Conservation (phyloP, 768 basidiomycete species). For the Pleurotus cornucopiae region DNA sequence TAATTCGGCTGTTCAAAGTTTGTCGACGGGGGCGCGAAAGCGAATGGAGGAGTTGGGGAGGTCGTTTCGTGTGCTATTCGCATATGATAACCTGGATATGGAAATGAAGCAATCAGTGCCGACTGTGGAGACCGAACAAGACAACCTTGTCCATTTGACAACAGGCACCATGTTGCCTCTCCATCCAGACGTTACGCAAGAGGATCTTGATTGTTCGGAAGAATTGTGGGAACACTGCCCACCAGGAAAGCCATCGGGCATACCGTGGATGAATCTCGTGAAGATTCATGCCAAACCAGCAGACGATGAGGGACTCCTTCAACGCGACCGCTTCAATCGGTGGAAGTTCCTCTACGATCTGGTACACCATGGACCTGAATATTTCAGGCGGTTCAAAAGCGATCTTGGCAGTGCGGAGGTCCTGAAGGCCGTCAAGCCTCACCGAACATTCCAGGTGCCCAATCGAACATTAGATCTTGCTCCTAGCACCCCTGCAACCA, state of each 20-base stretch:
- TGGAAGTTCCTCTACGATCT: slow-evolving; percentile 26
- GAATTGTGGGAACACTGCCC: slow-evolving; percentile 26
- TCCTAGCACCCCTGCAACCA: slow-evolving; percentile 16
- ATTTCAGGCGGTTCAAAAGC: slow-evolving; percentile 17
- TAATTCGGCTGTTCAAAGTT: slow-evolving; percentile 16
- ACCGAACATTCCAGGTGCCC: slow-evolving; percentile 18
- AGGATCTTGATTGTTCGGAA: slow-evolving; percentile 26
- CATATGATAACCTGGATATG: slow-evolving; percentile 42
- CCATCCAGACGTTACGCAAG: slow-evolving; percentile 14
- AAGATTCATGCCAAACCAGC: slow-evolving; percentile 16
- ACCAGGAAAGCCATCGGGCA: slow-evolving; percentile 7
- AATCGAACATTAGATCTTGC: slow-evolving; percentile 16
- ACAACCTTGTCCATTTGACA: slow-evolving; percentile 27
- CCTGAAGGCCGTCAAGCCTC: slow-evolving; percentile 20
- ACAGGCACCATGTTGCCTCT: slow-evolving; percentile 26
- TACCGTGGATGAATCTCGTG: slow-evolving; percentile 11
- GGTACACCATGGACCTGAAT: slow-evolving; percentile 17
- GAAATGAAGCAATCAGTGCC: slow-evolving; percentile 24
- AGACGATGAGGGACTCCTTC: slow-evolving; percentile 13
- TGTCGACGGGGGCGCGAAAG: slow-evolving; percentile 17
- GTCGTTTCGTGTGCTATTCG: slow-evolving; percentile 21
- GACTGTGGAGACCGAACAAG: slow-evolving; percentile 21
- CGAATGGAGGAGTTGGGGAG: slow-evolving; percentile 17
- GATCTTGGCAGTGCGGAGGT: slow-evolving; percentile 17
- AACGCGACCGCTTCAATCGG: slow-evolving; percentile 18